Conservation (phyloP, 2,329 filamentous ascomycete genomes). For the Clarireedia sp. region DNA sequence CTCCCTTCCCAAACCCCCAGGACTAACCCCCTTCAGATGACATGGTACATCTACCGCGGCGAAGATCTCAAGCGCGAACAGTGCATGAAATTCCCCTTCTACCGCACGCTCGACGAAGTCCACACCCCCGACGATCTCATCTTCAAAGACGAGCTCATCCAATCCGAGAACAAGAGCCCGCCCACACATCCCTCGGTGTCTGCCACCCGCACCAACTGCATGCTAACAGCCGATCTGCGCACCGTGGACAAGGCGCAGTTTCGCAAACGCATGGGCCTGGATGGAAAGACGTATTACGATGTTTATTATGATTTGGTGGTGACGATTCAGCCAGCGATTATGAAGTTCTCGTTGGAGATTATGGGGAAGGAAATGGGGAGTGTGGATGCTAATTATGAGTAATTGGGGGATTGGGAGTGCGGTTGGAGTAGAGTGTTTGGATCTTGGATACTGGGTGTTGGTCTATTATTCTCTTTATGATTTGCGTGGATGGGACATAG, state of each 20-base stretch:
- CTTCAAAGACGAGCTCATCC: conserved; percentile 13
- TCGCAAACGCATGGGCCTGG: conserved; percentile 2
- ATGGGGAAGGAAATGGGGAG: conserved; percentile 9
- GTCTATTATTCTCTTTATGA: too few relatives aligned
- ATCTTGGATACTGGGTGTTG: not conserved
- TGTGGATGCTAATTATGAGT: conserved; percentile 8
- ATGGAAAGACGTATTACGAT: conserved; percentile 8
- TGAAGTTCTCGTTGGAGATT: conserved; percentile 11
- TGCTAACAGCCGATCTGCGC: conserved; percentile 10
- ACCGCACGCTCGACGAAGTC: conserved; percentile 3
- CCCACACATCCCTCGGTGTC: conserved; percentile 2
- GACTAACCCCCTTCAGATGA: conserved; percentile 14
- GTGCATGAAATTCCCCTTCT: conserved; percentile 15
- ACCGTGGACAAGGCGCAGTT: conserved; percentile 7
- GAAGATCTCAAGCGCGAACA: conserved; percentile 15
- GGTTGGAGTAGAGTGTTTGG: not conserved
- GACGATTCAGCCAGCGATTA: conserved; percentile 9
- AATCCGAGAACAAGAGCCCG: conserved; percentile 5
- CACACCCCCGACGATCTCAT: conserved; percentile 8
- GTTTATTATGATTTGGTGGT: conserved; percentile 12
- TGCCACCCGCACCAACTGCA: conserved; percentile 1
- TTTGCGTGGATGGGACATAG: too few relatives aligned
- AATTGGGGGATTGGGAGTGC: not conserved
- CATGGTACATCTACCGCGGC: conserved; percentile 18
- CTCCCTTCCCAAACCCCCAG: not conserved